These are phyloP conservation scores for Coemansia sp. DNA, from an alignment of 192 early-diverging fungal genomes.

Conservation along the genomic window DNA sequence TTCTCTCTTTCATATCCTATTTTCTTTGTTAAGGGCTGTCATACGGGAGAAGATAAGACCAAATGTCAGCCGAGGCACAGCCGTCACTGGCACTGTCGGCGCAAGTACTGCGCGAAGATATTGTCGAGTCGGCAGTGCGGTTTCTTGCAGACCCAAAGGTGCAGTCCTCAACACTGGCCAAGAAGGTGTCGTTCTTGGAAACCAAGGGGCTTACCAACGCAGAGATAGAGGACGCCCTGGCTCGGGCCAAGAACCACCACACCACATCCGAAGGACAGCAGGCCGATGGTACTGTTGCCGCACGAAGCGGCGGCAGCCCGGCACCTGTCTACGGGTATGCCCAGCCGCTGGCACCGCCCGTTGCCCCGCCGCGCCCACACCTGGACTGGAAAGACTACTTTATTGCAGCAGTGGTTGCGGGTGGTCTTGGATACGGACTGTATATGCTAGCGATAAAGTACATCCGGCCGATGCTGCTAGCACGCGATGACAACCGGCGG, in stretches of 20 bases:
- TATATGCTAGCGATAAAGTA: slow-evolving; percentile 68
- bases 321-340: slow-evolving; percentile 44
- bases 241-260: slow-evolving; percentile 57
- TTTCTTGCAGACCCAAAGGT: slow-evolving; percentile 96
- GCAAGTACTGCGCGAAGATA: slow-evolving; percentile 64
- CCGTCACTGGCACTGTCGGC: slow-evolving; percentile 12
- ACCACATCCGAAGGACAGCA: slow-evolving; percentile 26
- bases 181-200: slow-evolving; percentile 94
- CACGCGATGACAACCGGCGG: slow-evolving; percentile 57
- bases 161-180: slow-evolving; percentile 82
- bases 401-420: slow-evolving; percentile 83
- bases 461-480: slow-evolving; percentile 37
- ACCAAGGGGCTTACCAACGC: slow-evolving; percentile 89
- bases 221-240: slow-evolving; percentile 91
- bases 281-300: slow-evolving; percentile 2
- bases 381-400: slow-evolving; percentile 95
- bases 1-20: slow-evolving; percentile 2
- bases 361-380: slow-evolving; percentile 62
- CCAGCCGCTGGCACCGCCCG: slow-evolving; percentile 53
- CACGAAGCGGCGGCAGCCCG: background rate
- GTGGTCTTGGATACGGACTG: slow-evolving; percentile 89
- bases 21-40: background rate
- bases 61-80: slow-evolving; percentile 38
- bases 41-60: background rate
- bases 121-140: slow-evolving; percentile 82